Evolutionary conservation across 2,329 filamentous ascomycete species (phyloP), one percentile per base, ranked within the genome.

Genomic region (Ceratocystis smalleyi): DNA sequence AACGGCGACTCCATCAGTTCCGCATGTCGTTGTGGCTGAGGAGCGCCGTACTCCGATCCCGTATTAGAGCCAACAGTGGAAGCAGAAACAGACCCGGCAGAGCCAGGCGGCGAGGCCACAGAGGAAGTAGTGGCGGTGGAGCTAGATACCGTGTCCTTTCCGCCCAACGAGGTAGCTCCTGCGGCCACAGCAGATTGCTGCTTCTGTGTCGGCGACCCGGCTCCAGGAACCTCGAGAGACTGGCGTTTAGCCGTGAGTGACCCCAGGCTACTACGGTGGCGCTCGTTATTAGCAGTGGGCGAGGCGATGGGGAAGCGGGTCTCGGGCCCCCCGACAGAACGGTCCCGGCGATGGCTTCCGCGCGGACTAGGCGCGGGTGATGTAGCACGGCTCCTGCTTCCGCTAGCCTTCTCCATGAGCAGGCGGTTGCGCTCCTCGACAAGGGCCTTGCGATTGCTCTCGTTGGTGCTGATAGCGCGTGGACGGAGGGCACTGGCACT

Each of bases 341-440:
- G 84, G 71, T 96, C 91, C 68, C 91, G 85, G 65, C 89, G 82
- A 72, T 95, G 89, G 62, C 68, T 65, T 10, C 82, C 76, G 10
- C 75, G 74, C 5, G 82, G 77, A 67, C 82, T 79, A 30, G 84
- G 84, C 4, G 81, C 85, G 6, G 91, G 91, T 67, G 87, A 91
- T 27, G 83, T 86, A 35, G 85, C 88, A 61, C 91, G 84, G 71
- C 84, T 86, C 62, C 89, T 83, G 69, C 83, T 76, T 19, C 80
- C 79, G 43, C 80, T 82, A 65, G 77, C 79, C 72, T 85, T 84
- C 68, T 84, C 83, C 59, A 94, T 84, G 67, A 92, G 81, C 61
- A 90, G 89, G 67, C 89, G 85, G 73, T 90, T 89, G 62, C 94
- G 85, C 73, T 96, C 94, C 75, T 97, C 92, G 84, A 96, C 92